phyloP scores from a whole-genome alignment of 75 land plant genomes.

The Selaginella moellendorffii region DNA sequence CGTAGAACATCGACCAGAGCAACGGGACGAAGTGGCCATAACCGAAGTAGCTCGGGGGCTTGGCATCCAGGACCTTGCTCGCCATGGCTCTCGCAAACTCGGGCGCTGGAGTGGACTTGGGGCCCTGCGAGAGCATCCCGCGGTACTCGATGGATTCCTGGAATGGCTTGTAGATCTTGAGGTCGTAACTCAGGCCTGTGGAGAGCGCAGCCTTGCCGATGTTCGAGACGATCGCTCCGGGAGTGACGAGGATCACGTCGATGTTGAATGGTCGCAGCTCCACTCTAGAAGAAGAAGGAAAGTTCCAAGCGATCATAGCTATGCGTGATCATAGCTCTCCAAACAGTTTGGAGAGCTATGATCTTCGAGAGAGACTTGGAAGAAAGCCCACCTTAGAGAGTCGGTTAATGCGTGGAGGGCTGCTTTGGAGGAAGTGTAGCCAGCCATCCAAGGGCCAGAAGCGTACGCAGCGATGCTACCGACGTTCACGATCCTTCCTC shows the following conservation, averaged over 20 bases:
- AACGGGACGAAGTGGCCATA: constrained; percentile 43
- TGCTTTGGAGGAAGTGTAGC: constrained; percentile 10
- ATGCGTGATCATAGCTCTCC: too few relatives aligned
- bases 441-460: not conserved
- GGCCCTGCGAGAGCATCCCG: constrained; percentile 36
- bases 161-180: constrained; percentile 55
- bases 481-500: constrained; percentile 11
- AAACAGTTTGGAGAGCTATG: too few relatives aligned
- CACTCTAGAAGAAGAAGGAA: constrained; percentile 33
- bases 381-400: not conserved
- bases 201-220: constrained; percentile 33
- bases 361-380: too few relatives aligned
- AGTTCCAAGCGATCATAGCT: too few relatives aligned
- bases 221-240: constrained; percentile 72
- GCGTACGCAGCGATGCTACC: constrained; percentile 11
- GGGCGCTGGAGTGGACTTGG: constrained; percentile 50
- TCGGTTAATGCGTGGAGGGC: constrained; percentile 10
- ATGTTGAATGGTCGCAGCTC: constrained; percentile 66
- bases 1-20: constrained; percentile 35
- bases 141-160: constrained; percentile 36
- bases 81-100: constrained; percentile 71
- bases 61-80: constrained; percentile 35
- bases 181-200: constrained; percentile 13
- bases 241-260: constrained; percentile 60
- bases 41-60: constrained; percentile 52